Conservation (phyloP, 139 green algal genomes). For the Deuterostichococcus epilithicus region DNA sequence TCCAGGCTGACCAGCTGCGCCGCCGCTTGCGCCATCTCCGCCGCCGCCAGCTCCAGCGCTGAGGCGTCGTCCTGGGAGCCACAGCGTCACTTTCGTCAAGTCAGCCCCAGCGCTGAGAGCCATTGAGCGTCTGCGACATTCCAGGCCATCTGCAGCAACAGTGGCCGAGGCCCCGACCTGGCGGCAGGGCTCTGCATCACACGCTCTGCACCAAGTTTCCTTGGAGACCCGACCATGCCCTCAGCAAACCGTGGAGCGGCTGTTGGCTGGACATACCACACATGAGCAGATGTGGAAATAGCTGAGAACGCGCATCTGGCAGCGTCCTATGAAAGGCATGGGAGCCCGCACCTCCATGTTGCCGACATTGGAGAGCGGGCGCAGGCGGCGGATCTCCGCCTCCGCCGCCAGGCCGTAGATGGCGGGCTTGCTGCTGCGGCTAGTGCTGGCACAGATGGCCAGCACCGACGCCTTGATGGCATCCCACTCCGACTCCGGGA, state of each 20-base stretch:
- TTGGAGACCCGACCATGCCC: too few species aligned
- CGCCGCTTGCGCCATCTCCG: constrained; percentile 80
- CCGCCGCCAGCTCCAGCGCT: constrained; percentile 75
- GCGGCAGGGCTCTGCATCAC: too few species aligned
- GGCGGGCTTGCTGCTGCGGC: constrained; percentile 59
- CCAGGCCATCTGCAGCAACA: too few species aligned
- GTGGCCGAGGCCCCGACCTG: too few species aligned
- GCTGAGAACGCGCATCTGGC: too few species aligned
- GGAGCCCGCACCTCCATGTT: neutral
- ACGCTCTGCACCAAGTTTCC: neutral
- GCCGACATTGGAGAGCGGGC: constrained; percentile 22
- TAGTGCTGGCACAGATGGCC: constrained; percentile 39
- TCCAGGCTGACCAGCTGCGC: constrained; percentile 71
- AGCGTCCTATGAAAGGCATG: too few species aligned
- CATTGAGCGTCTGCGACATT: too few species aligned
- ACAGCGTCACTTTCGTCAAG: too few species aligned
- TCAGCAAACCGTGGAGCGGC: too few species aligned
- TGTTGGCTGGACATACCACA: too few species aligned
- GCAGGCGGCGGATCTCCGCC: constrained; percentile 54
- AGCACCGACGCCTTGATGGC: constrained; percentile 44
- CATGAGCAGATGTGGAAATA: too few species aligned
- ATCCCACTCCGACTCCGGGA: constrained; percentile 37
- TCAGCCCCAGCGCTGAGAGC: too few species aligned
- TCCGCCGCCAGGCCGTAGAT: constrained; percentile 77
- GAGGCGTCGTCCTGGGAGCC: constrained; percentile 42